Evolutionary conservation across 2,329 filamentous ascomycete genomes (phyloP).

Genomic region (Madurella fahalii): DNA sequence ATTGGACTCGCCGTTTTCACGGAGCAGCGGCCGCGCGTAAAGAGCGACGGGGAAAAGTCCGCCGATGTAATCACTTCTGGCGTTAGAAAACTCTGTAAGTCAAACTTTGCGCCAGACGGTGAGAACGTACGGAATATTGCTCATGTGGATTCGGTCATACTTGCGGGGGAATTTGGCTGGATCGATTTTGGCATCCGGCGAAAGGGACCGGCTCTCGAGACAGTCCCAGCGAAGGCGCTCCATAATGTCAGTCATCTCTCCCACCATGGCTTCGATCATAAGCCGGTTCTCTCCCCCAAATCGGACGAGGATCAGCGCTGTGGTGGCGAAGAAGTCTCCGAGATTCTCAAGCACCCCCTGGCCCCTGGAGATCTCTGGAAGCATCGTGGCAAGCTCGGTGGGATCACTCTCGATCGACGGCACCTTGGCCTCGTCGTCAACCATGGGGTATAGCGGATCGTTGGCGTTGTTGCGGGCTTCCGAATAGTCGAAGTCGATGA

Average conservation of each 20-base stretch:
- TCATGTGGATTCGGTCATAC: conserved; percentile 31
- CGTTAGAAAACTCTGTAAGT: not conserved
- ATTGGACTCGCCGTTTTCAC: conserved; percentile 22
- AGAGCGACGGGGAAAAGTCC: conserved; percentile 27
- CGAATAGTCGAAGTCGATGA: conserved; percentile 21
- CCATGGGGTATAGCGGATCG: not conserved
- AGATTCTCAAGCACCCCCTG: not conserved
- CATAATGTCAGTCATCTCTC: conserved; percentile 31
- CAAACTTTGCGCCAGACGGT: not conserved
- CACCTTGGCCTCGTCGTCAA: not conserved
- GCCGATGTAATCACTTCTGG: conserved; percentile 32
- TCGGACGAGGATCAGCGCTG: no score
- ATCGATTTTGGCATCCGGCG: conserved; percentile 14
- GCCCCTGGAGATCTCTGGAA: not conserved
- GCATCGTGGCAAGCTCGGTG: not conserved
- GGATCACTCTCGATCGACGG: conserved; percentile 8
- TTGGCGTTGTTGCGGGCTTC: not conserved
- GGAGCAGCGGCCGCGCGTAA: conserved; percentile 26
- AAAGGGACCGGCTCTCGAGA: conserved; percentile 16
- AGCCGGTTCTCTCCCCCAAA: no score
- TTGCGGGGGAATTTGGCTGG: conserved; percentile 24
- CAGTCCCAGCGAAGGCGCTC: conserved; percentile 28
- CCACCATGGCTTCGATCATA: conserved; percentile 30
- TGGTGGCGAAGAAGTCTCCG: not conserved
- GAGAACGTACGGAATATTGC: conserved; percentile 30